Evolutionary conservation across 2,329 filamentous ascomycete genomes (phyloP), one percentile per base, ranked within the genome.

Genomic region (Ascochyta pisi): DNA sequence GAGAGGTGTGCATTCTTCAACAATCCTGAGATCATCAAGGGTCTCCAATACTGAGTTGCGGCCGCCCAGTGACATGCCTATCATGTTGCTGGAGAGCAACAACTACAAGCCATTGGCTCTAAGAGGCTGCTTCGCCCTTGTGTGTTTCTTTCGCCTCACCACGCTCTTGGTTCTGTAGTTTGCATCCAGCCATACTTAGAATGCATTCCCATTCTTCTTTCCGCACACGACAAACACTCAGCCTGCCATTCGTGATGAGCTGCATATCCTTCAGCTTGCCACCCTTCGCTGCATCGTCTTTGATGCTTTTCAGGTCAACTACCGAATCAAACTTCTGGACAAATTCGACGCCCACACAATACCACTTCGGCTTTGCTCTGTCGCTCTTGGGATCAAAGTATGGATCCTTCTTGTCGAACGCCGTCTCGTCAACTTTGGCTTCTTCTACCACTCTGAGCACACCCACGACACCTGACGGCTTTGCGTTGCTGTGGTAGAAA

Each of bases 401-500:
- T 0, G 92, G 89, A 51, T 88, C 85, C 42, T 83, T 81, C 15
- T 85, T 80, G 64, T 95, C 86, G 57, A 90, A 90, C 3, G 90
- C 90, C 23, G 87, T 84, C 68, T 88, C 87, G 68, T 99, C 95
- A 8, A 91, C 84, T 2, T 89, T 88, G 63, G 91, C 89, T 71
- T 96, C 93, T 62, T 86, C 83, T 15, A 96, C 92, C 60, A 99
- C 90, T 68, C 95, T 90, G 89, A 96, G 93, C 16, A 89, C 85
- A 1, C 93, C 93, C 1, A 89, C 92, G 43, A 98, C 92, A 2
- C 91, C 94, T 0, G 93, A 92, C 23, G 89, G 85, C 73, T 96
- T 96, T 77, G 91, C 95, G 68, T 95, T 96, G 42, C 91, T 96
- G 77, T 97, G 94, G 73, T 98, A 98, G 79, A 99, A 98, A 79